phyloP scores from a whole-genome alignment of 192 early-diverging fungal species.

The Backusella macrospora region DNA sequence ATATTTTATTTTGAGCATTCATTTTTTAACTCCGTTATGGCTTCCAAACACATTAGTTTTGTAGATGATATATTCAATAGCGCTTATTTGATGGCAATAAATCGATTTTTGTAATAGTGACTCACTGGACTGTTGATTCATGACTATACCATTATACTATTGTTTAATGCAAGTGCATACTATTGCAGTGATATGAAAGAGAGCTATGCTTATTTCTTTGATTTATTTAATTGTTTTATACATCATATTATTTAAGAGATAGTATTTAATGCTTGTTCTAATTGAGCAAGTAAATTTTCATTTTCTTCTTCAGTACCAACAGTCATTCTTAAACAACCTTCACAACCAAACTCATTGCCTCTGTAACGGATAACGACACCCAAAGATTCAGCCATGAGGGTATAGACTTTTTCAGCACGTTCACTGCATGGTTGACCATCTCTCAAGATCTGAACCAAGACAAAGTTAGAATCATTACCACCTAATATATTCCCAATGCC shows the following conservation, averaged over 20 bases:
- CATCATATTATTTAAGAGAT: neutral
- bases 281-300: constrained; percentile 57
- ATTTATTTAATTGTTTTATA: too few relatives aligned
- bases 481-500: constrained; percentile 81
- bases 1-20: too few relatives aligned
- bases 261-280: constrained; percentile 44
- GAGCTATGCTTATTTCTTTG: too few relatives aligned
- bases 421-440: constrained; percentile 68
- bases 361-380: constrained; percentile 96
- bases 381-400: constrained; percentile 77
- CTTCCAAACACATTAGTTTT: too few relatives aligned
- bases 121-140: too few relatives aligned
- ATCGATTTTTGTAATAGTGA: too few relatives aligned
- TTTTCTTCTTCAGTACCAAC: constrained; percentile 91
- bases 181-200: too few relatives aligned
- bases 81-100: too few relatives aligned
- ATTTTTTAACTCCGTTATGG: too few relatives aligned
- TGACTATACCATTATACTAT: too few relatives aligned
- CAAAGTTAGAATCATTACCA: constrained; percentile 94
- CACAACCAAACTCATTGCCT: constrained; percentile 90
- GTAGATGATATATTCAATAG: too few relatives aligned
- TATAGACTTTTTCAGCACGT: constrained; percentile 76
- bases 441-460: constrained; percentile 79
- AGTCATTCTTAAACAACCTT: constrained; percentile 92
- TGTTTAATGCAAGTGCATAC: too few relatives aligned